Percentiles rank a stretch among this genome's conserved stretches.
Conservation (phyloP, 768 basidiomycete species). For the Naganishia kalamii region DNA sequence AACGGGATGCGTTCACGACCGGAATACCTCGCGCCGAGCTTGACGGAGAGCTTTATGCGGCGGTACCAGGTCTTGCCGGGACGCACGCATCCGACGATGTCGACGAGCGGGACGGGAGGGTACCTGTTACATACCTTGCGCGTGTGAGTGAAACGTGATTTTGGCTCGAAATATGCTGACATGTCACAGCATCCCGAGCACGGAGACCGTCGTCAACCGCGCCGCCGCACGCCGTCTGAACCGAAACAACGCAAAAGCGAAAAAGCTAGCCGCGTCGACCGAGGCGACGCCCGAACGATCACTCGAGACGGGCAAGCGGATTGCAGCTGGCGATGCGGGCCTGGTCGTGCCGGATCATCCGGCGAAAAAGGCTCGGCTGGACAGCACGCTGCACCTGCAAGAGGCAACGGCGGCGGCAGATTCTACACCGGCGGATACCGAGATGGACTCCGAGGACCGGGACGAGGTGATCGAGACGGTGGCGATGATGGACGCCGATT, state of each 20-base stretch:
- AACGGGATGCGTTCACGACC: constrained; percentile 61
- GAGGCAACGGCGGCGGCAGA: not conserved
- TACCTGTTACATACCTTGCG: constrained; percentile 79
- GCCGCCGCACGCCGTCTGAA: not conserved
- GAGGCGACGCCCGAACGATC: not conserved
- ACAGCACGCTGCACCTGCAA: not conserved
- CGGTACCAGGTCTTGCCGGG: constrained; percentile 94
- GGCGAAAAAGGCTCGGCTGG: not conserved
- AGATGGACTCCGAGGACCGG: not conserved
- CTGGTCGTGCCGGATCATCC: not conserved
- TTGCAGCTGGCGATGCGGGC: not conserved
- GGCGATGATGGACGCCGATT: not conserved
- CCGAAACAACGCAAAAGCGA: not conserved
- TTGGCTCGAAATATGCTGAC: too few relatives aligned
- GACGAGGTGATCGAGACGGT: not conserved
- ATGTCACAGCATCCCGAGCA: not conserved
- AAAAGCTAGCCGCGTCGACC: not conserved
- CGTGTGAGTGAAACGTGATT: constrained; percentile 50
- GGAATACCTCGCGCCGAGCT: constrained; percentile 65
- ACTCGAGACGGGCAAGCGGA: not conserved
- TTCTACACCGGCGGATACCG: too few relatives aligned
- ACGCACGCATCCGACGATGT: constrained; percentile 92
- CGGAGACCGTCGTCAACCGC: not conserved
- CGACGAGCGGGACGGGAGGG: constrained; percentile 77
- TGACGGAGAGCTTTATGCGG: constrained; percentile 81